Evolutionary conservation across 2,329 filamentous ascomycete species (phyloP).

Genomic region (Penicillium sp.): DNA sequence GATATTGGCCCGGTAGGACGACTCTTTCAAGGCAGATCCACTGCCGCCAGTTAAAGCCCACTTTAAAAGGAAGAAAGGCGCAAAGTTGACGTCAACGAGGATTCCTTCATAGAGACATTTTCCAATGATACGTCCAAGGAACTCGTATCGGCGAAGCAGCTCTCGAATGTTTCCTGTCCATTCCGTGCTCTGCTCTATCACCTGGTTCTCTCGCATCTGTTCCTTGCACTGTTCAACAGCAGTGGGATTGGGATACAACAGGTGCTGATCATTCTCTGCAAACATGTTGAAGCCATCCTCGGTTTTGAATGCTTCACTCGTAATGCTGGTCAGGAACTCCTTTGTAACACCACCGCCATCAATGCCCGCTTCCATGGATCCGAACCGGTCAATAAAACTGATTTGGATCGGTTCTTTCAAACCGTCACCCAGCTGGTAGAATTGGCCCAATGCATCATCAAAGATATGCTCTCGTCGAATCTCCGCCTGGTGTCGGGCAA

Average conservation of each 20-base stretch:
- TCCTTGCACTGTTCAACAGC: constrained; percentile 70
- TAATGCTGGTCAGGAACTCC: constrained; percentile 89
- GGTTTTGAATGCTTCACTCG: constrained; percentile 75
- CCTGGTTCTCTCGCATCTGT: constrained; percentile 53
- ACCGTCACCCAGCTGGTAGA: constrained; percentile 76
- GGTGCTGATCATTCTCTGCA: constrained; percentile 77
- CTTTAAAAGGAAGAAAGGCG: constrained; percentile 92
- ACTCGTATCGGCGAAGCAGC: constrained; percentile 77
- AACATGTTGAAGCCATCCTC: constrained; percentile 66
- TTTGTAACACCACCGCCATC: constrained; percentile 97
- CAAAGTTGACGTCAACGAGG: constrained; percentile 87
- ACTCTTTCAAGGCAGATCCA: constrained; percentile 64
- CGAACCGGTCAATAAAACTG: constrained; percentile 91
- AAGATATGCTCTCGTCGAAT: constrained; percentile 80
- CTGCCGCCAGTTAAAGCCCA: constrained; percentile 77
- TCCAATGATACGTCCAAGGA: constrained; percentile 86
- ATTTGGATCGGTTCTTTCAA: constrained; percentile 96
- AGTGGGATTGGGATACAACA: constrained; percentile 85
- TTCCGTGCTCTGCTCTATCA: constrained; percentile 55
- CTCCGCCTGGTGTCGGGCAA: constrained; percentile 69
- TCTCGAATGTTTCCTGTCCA: constrained; percentile 61
- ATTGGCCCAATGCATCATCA: constrained; percentile 79
- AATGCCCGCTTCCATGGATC: constrained; percentile 84
- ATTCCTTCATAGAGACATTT: constrained; percentile 99
- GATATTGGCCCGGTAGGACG: constrained; percentile 82